phyloP scores from a whole-genome alignment of 495 filamentous ascomycete species.

The Paragyromitra xinjiangensis region DNA sequence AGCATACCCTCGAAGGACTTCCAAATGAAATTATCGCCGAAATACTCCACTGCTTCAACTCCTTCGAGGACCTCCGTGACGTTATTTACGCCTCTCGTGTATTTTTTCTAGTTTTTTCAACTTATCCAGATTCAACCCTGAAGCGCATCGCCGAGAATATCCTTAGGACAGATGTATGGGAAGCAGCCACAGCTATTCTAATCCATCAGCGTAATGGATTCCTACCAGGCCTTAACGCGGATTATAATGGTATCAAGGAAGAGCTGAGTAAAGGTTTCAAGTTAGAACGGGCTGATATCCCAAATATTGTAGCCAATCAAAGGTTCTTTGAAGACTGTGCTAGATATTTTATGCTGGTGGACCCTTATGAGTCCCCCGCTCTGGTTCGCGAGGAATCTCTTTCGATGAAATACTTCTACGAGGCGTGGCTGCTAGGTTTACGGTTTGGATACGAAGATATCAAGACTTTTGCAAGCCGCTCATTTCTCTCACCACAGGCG shows the following conservation, averaged over 20 bases:
- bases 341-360: too few species aligned
- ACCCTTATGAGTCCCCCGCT: too few species aligned
- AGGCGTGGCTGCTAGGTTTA: too few species aligned
- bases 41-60: not conserved
- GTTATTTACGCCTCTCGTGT: not conserved
- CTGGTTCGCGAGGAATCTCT: too few species aligned
- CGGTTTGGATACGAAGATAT: not conserved
- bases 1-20: not conserved
- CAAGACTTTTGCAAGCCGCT: not conserved
- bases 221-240: too few species aligned
- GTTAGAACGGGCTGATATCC: too few species aligned
- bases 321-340: too few species aligned
- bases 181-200: not conserved
- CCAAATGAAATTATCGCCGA: conserved; percentile 1
- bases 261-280: too few species aligned
- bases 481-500: not conserved
- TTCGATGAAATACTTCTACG: too few species aligned
- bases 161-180: not conserved
- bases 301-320: too few species aligned
- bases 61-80: not conserved
- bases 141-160: not conserved
- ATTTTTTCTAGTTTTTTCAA: not conserved
- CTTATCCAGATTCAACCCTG: not conserved
- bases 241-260: too few species aligned
- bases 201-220: not conserved